A percentile compares a stretch with the other conserved stretches of the same genome.
Conservation (phyloP, 306 rosid species). For the Vicia villosa region DNA sequence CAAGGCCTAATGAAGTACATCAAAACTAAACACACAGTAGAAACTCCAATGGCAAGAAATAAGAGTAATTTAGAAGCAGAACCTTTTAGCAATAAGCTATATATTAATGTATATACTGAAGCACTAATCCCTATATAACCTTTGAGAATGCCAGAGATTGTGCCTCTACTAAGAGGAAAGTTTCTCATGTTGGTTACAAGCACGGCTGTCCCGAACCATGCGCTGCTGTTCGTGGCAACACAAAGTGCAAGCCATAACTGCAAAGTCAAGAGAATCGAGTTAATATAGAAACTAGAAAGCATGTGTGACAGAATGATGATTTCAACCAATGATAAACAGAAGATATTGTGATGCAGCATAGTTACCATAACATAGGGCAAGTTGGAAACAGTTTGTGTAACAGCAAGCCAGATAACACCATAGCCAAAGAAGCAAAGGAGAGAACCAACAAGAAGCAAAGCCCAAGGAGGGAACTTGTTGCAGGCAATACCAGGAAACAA, state of each 20-base stretch:
- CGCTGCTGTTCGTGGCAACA: constrained; percentile 63
- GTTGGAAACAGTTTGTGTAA: constrained; percentile 51
- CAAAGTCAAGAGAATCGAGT: constrained; percentile 28
- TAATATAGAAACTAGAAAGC: constrained; percentile 19
- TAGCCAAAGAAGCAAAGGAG: constrained; percentile 67
- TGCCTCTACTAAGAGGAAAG: constrained; percentile 87
- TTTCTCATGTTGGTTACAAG: constrained; percentile 94
- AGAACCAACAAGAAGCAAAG: constrained; percentile 66
- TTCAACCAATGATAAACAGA: background rate
- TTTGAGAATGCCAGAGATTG: constrained; percentile 83
- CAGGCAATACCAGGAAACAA: constrained; percentile 76
- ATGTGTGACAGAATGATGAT: constrained; percentile 16
- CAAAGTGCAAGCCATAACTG: constrained; percentile 76
- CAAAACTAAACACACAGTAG: constrained; percentile 58
- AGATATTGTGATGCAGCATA: background rate
- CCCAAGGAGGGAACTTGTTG: constrained; percentile 88
- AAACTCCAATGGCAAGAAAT: constrained; percentile 67
- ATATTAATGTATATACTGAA: constrained; percentile 75
- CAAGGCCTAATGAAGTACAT: constrained; percentile 81
- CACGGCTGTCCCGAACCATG: constrained; percentile 82
- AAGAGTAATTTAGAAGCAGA: constrained; percentile 63
- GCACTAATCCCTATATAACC: constrained; percentile 86
- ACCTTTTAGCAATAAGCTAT: constrained; percentile 46
- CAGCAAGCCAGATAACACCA: constrained; percentile 73
- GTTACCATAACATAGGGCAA: constrained; percentile 63